Percentiles rank a stretch among this genome's conserved stretches.
phyloP scores from a whole-genome alignment of 106 monocot genomes.

The Apostasia ramifera region DNA sequence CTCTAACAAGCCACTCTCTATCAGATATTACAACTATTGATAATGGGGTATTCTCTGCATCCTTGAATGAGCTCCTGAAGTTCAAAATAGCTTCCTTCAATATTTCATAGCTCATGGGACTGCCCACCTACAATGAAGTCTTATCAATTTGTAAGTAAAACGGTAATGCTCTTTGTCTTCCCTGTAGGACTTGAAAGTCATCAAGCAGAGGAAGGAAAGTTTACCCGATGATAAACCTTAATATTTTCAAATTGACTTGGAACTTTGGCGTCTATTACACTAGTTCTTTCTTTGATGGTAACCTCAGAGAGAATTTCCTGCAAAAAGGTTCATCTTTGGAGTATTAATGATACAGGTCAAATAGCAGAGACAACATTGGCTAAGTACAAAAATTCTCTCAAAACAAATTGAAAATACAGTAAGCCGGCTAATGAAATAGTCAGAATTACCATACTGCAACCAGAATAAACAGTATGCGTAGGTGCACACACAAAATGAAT shows the following conservation, averaged over 20 bases:
- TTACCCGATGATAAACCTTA: constrained; percentile 77
- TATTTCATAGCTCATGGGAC: constrained; percentile 80
- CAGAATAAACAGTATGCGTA: too few species aligned
- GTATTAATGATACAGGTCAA: too few species aligned
- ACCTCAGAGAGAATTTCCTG: constrained; percentile 89
- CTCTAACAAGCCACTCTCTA: constrained; percentile 80
- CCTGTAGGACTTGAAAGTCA: too few species aligned
- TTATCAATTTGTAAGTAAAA: neutral
- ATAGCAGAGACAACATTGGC: too few species aligned
- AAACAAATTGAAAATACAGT: too few species aligned
- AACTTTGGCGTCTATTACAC: constrained; percentile 26
- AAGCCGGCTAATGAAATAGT: too few species aligned
- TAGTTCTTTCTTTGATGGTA: constrained; percentile 61
- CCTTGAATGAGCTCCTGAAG: constrained; percentile 42
- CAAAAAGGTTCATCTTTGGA: too few species aligned
- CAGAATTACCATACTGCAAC: too few species aligned
- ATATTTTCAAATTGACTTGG: constrained; percentile 63
- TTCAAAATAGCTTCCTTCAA: constrained; percentile 83
- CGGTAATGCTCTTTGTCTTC: too few species aligned
- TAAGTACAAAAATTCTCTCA: too few species aligned
- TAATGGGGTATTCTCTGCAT: constrained; percentile 46
- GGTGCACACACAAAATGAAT: too few species aligned
- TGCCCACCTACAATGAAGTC: constrained; percentile 58
- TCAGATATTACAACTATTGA: constrained; percentile 89
- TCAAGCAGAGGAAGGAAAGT: constrained; percentile 21